A percentile compares a stretch with the other conserved stretches of the same genome.
Conservation (phyloP, 208 protist genomes). For the Trypanosoma platydactyli region DNA sequence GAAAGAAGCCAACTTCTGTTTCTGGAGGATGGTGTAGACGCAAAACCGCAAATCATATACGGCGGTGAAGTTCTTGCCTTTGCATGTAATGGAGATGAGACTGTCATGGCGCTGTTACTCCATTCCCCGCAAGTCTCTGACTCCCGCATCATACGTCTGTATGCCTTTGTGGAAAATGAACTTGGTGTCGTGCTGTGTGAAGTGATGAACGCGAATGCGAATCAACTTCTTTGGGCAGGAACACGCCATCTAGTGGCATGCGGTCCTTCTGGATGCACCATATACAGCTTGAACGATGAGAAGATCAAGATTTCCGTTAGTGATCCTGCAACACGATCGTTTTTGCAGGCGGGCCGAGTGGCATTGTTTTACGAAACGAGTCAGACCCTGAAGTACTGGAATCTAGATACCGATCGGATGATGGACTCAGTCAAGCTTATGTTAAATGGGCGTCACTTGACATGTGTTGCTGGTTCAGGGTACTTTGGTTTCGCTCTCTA, state of each 20-base stretch:
- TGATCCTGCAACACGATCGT: slow-evolving; percentile 34
- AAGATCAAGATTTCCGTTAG: slow-evolving; percentile 39
- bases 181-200: slow-evolving; percentile 57
- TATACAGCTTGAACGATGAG: slow-evolving; percentile 36
- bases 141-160: slow-evolving; percentile 33
- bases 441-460: neutral
- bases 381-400: slow-evolving; percentile 47
- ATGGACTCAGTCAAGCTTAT: slow-evolving; percentile 27
- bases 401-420: slow-evolving; percentile 49
- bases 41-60: slow-evolving; percentile 36
- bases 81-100: slow-evolving; percentile 32
- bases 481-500: slow-evolving; percentile 72
- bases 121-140: slow-evolving; percentile 3
- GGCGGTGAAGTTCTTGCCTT: slow-evolving; percentile 34
- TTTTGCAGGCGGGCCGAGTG: slow-evolving; percentile 31
- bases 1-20: slow-evolving; percentile 15
- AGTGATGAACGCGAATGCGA: slow-evolving; percentile 32
- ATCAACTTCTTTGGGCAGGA: slow-evolving; percentile 52
- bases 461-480: slow-evolving; percentile 31
- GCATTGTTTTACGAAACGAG: slow-evolving; percentile 35
- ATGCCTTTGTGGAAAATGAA: slow-evolving; percentile 36
- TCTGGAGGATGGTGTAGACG: slow-evolving; percentile 17
- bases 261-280: slow-evolving; percentile 22
- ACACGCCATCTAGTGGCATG: slow-evolving; percentile 33
- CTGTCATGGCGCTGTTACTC: slow-evolving; percentile 30